Conservation (phyloP, 768 basidiomycete species). For the Mycena vitilis region DNA sequence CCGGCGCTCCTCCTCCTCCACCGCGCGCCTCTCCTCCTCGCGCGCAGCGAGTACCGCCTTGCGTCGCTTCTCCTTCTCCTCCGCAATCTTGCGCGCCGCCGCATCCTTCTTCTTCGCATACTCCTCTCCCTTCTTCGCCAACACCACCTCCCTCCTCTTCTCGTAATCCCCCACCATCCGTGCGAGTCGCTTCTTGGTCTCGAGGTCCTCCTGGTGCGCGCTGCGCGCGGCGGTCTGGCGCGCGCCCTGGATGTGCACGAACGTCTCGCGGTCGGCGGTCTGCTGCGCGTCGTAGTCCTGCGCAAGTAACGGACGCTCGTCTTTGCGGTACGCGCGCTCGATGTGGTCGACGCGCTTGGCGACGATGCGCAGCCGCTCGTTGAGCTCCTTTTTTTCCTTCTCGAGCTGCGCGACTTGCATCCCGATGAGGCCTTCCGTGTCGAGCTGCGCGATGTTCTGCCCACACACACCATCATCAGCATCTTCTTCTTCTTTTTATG, state of each 20-base stretch:
- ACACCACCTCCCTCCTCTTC: conserved; percentile 61
- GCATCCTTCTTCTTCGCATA: conserved; percentile 67
- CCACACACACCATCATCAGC: conserved; percentile 19
- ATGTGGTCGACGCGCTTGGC: conserved; percentile 94
- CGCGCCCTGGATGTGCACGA: conserved; percentile 68
- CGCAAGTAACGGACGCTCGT: conserved; percentile 86
- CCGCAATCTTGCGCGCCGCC: conserved; percentile 78
- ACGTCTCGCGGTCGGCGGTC: conserved; percentile 75
- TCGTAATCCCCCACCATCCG: conserved; percentile 81
- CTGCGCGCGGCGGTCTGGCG: conserved; percentile 66
- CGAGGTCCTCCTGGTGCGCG: conserved; percentile 74
- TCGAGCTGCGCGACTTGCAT: conserved; percentile 96
- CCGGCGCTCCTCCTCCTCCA: conserved; percentile 57
- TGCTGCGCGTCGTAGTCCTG: conserved; percentile 92
- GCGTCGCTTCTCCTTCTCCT: conserved; percentile 84
- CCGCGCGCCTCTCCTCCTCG: conserved; percentile 64
- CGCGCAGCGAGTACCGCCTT: conserved; percentile 66
- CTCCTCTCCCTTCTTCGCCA: conserved; percentile 71
- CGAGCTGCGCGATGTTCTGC: conserved; percentile 85
- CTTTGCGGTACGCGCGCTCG: conserved; percentile 95
- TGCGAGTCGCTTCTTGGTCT: conserved; percentile 78
- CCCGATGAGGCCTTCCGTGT: conserved; percentile 87
- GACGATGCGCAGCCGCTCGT: conserved; percentile 83
- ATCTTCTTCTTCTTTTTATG: not conserved
- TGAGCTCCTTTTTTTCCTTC: conserved; percentile 93